Conservation (phyloP, 306 rosid genomes). For the Dryas octopetala region DNA sequence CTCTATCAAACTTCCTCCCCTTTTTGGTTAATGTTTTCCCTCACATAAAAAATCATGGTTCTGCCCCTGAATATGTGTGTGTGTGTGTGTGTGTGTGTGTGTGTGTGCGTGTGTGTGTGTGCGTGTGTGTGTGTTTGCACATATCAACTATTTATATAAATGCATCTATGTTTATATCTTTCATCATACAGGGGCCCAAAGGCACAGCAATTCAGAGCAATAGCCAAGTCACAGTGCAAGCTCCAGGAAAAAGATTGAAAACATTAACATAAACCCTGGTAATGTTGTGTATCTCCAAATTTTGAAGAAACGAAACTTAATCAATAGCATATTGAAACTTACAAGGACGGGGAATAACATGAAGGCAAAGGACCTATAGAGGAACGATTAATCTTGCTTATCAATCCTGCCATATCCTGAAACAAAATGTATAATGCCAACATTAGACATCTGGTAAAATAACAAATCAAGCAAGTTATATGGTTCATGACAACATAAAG, state of each 20-base stretch:
- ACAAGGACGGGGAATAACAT: constrained; percentile 93
- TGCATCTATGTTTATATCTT: not conserved
- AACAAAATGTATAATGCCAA: constrained; percentile 25
- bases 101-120: not conserved
- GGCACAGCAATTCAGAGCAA: not conserved
- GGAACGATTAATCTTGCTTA: constrained; percentile 97
- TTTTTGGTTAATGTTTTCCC: too few relatives aligned
- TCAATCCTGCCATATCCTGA: constrained; percentile 99
- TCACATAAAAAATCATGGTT: too few relatives aligned
- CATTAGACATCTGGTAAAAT: constrained; percentile 25
- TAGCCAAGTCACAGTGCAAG: not conserved
- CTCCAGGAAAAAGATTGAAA: not conserved
- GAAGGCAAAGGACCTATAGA: constrained; percentile 95
- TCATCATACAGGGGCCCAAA: not conserved
- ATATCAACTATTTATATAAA: too few relatives aligned
- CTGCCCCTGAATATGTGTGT: not conserved
- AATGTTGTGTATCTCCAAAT: not conserved
- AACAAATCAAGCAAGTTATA: not conserved
- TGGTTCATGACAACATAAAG: constrained; percentile 2
- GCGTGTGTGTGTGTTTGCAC: not conserved
- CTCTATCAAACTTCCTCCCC: too few relatives aligned
- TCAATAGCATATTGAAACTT: constrained; percentile 37
- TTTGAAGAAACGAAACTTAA: not conserved
- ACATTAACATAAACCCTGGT: not conserved
- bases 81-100: too few relatives aligned